Base-by-base conservation (phyloP, 1,139 yeast species). In the Saccharomycopsis hybrid region DNA sequence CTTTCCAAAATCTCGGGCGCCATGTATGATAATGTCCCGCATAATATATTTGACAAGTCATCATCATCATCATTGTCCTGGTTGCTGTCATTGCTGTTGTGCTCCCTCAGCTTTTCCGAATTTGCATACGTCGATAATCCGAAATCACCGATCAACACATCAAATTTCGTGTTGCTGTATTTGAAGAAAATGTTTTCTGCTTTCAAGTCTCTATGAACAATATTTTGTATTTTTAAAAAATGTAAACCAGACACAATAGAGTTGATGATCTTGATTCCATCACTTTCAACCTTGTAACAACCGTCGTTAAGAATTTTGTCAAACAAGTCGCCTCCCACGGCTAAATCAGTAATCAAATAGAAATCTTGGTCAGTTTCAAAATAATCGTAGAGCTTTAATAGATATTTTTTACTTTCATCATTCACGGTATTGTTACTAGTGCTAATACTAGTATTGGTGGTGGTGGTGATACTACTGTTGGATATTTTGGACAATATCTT, bases 11-110 rank as follows among this genome's bases (percentile, higher is more conserved):
- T 76, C 60, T 83, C 89, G 0, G 89, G 89, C 0, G 89, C 84
- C 77, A 85, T 78, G 62, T 85, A 85, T 32, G 88, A 82, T 11
- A 85, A 74, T 0, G 94, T 85, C 0, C 94, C 92, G 38, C 97
- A 92, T 61, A 92, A 90, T 0, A 97, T 90, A 65, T 88, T 89
- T 9, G 97, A 90, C 38, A 97, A 87, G 58, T 95, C 96, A 62
- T 87, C 85, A 8, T 31, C 18, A 7, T 28, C 38, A n/a, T 5
- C 4, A 18, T 41, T 73, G n/a, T n/a, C n/a, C n/a, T n/a, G n/a
- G n/a, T n/a, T n/a, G n/a, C n/a, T n/a, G n/a, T n/a, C n/a, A n/a
- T n/a, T n/a, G 13, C 5, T 5, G 70, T 70, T 13, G 76, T 73
- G 55, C 50, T 69, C 73, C 51, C 70, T 74, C 13, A 69, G 66